Percentiles rank a stretch among this genome's conserved stretches.
Conservation (phyloP, 495 filamentous ascomycete species). For the Astrothelium macrocarpum region DNA sequence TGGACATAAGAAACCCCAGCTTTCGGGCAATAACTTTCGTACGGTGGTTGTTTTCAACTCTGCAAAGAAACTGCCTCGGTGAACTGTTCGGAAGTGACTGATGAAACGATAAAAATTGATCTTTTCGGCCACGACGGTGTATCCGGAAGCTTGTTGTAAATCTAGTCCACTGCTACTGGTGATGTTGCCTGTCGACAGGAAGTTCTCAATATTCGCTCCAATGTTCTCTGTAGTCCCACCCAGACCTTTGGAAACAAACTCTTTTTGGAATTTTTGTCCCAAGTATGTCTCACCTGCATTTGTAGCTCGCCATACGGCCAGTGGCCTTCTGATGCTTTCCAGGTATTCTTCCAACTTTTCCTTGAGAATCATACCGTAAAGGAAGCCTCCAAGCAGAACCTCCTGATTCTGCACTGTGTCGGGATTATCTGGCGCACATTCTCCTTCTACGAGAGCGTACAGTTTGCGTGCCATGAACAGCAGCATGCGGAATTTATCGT, state of each 20-base stretch:
- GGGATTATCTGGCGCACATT: slow-evolving; percentile 87
- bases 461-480: slow-evolving; percentile 95
- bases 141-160: slow-evolving; percentile 87
- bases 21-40: slow-evolving; percentile 87
- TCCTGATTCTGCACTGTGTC: slow-evolving; percentile 95
- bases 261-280: slow-evolving; percentile 59
- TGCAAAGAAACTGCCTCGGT: slow-evolving; percentile 97
- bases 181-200: slow-evolving; percentile 91
- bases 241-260: slow-evolving; percentile 69
- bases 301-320: slow-evolving; percentile 62
- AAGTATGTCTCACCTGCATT: slow-evolving; percentile 56
- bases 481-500: slow-evolving; percentile 88
- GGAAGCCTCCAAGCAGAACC: slow-evolving; percentile 79
- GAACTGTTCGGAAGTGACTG: slow-evolving; percentile 98
- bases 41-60: slow-evolving; percentile 96
- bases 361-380: slow-evolving; percentile 93
- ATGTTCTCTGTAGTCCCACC: slow-evolving; percentile 77
- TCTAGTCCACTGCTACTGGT: slow-evolving; percentile 84
- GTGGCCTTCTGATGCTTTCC: slow-evolving; percentile 47
- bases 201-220: slow-evolving; percentile 80
- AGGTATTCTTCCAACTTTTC: slow-evolving; percentile 87
- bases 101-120: slow-evolving; percentile 99
- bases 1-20: slow-evolving; percentile 95
- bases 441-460: slow-evolving; percentile 82
- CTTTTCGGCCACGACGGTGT: slow-evolving; percentile 94